Evolutionary conservation across 495 filamentous ascomycete genomes (phyloP).

Genomic region (Penicillium ochrochloron): DNA sequence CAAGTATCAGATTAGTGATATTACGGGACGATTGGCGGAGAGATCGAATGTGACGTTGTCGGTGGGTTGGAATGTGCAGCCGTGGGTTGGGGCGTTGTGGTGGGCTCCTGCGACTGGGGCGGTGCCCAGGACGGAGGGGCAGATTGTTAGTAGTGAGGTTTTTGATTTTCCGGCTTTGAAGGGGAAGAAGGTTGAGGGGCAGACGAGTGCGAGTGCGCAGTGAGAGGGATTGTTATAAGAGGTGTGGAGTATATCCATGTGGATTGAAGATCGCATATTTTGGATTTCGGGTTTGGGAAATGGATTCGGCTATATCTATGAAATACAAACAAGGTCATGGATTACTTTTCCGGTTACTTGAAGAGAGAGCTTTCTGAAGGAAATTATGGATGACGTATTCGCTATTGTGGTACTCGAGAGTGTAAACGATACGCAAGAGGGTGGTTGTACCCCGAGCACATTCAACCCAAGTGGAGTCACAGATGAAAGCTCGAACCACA

Average conservation of each 20-base stretch:
- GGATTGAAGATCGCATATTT: slow-evolving; percentile 6
- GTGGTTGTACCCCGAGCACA: neutral
- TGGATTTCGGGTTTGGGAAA: slow-evolving; percentile 10
- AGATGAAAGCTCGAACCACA: neutral
- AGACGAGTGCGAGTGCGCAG: slow-evolving; percentile 19
- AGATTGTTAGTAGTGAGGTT: slow-evolving; percentile 61
- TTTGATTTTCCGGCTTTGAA: slow-evolving; percentile 81
- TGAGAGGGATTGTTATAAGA: neutral
- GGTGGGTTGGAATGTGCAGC: slow-evolving; percentile 95
- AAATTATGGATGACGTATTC: neutral
- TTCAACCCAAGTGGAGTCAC: neutral
- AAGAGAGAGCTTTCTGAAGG: no score
- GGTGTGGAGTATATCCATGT: neutral
- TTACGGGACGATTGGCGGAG: slow-evolving; percentile 72
- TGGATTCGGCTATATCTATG: no score
- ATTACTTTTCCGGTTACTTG: neutral
- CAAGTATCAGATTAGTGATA: slow-evolving; percentile 94
- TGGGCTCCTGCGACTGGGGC: slow-evolving; percentile 66
- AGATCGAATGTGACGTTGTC: slow-evolving; percentile 73
- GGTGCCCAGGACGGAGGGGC: slow-evolving; percentile 66
- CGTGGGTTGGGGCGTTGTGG: slow-evolving; percentile 86
- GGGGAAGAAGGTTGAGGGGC: slow-evolving; percentile 35
- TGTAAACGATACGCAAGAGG: neutral
- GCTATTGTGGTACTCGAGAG: neutral
- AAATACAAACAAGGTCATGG: neutral